phyloP scores from a whole-genome alignment of 2,329 filamentous ascomycete genomes.

The Colletotrichum truncatum region DNA sequence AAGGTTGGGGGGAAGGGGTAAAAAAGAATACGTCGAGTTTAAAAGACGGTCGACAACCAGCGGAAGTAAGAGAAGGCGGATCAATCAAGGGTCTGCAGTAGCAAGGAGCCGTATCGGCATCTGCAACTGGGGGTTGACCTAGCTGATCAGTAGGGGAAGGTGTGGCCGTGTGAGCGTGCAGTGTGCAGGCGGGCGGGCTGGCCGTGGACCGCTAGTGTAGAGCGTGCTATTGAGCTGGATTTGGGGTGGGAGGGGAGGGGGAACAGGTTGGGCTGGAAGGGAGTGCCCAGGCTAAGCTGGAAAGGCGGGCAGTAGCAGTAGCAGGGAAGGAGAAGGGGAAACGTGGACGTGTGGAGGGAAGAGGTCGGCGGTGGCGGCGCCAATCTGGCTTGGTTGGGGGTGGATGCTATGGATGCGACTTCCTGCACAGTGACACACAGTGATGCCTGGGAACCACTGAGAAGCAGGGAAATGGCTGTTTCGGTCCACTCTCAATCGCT shows the following conservation, averaged over 20 bases:
- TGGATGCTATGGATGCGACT: constrained; percentile 24
- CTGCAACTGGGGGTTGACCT: constrained; percentile 5
- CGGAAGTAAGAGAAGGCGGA: constrained; percentile 3
- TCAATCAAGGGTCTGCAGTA: constrained; percentile 18
- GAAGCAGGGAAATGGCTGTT: constrained; percentile 26
- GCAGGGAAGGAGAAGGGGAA: not conserved
- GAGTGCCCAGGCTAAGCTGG: constrained; percentile 1
- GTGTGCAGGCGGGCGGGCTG: constrained; percentile 10
- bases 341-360: not conserved
- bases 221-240: not conserved
- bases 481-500: constrained; percentile 19
- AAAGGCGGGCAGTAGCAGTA: not conserved
- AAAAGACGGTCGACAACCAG: constrained; percentile 28
- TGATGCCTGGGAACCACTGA: constrained; percentile 18
- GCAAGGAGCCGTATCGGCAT: constrained; percentile 9
- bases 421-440: constrained; percentile 31
- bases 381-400: constrained; percentile 25
- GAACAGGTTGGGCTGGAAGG: constrained; percentile 2
- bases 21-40: constrained; percentile 43
- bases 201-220: constrained; percentile 1
- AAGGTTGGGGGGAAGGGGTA: constrained; percentile 38
- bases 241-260: not conserved
- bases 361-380: not conserved
- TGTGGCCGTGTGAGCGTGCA: not conserved
- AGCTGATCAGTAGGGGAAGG: not conserved